phyloP scores from a whole-genome alignment of 1,139 yeast genomes.

The Hansenula lynferdii region DNA sequence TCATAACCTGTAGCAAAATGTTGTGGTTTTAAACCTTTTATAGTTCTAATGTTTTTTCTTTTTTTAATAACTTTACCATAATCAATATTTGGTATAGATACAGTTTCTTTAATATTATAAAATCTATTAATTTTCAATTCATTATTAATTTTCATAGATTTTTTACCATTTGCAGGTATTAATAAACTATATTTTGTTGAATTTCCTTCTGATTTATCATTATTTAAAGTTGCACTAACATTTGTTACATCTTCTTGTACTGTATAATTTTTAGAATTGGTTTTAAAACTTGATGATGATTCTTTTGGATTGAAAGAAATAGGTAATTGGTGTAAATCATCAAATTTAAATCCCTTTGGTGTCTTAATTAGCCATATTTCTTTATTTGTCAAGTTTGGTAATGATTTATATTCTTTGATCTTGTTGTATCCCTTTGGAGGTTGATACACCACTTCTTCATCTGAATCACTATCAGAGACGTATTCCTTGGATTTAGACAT shows the following conservation, averaged over 20 bases:
- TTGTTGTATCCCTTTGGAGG: slow-evolving; percentile 22
- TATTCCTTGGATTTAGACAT: slow-evolving; percentile 20
- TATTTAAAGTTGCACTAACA: slow-evolving; percentile 14
- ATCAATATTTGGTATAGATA: slow-evolving; percentile 55
- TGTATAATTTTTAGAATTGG: slow-evolving; percentile 33
- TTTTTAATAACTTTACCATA: slow-evolving; percentile 43
- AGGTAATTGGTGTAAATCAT: slow-evolving; percentile 46
- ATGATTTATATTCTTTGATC: slow-evolving; percentile 11
- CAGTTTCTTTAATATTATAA: slow-evolving; percentile 54
- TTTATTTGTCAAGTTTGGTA: slow-evolving; percentile 28
- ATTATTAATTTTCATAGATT: slow-evolving; percentile 9
- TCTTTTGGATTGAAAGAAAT: slow-evolving; percentile 42
- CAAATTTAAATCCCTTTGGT: slow-evolving; percentile 57
- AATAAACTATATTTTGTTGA: slow-evolving; percentile 17
- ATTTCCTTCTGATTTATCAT: slow-evolving; percentile 8
- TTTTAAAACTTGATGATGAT: slow-evolving; percentile 33
- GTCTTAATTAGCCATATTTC: slow-evolving; percentile 72
- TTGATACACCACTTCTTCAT: slow-evolving; percentile 9
- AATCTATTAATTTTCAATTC: slow-evolving; percentile 40
- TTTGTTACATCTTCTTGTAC: slow-evolving; percentile 44
- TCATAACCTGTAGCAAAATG: slow-evolving; percentile 79
- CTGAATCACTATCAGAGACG: slow-evolving; percentile 18
- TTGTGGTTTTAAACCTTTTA: slow-evolving; percentile 56
- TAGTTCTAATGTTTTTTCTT: slow-evolving; percentile 55
- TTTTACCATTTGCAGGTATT: slow-evolving; percentile 7